phyloP scores from a whole-genome alignment of 2,329 filamentous ascomycete genomes.

The Pyrenophora tritici-repentis region DNA sequence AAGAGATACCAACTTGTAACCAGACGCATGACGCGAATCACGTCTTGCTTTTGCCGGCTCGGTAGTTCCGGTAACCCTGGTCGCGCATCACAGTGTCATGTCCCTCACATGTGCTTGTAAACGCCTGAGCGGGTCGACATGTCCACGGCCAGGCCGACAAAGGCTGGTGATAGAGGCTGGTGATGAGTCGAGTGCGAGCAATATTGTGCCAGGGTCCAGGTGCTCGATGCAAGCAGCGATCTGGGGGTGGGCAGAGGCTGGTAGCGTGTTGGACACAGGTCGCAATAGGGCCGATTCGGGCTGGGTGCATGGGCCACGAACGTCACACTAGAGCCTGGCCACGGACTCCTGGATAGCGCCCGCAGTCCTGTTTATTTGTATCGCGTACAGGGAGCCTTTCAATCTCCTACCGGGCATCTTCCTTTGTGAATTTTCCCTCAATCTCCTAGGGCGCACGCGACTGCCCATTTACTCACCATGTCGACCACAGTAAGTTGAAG shows the following conservation, averaged over 20 bases:
- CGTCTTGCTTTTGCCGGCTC: conserved; percentile 10
- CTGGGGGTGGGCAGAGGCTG: conserved; percentile 11
- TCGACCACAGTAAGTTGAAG: conserved; percentile 25
- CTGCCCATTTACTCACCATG: conserved; percentile 24
- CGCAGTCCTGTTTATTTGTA: conserved; percentile 26
- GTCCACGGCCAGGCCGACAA: conserved; percentile 1
- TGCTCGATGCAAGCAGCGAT: conserved; percentile 4
- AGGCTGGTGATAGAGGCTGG: conserved; percentile 16
- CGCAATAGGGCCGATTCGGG: conserved; percentile 17
- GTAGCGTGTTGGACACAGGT: conserved; percentile 5
- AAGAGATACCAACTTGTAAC: conserved; percentile 4
- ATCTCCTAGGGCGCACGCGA: conserved; percentile 12
- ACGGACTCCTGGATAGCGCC: conserved; percentile 22
- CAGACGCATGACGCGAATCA: conserved; percentile 14
- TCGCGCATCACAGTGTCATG: conserved; percentile 2
- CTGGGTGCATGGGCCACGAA: conserved; percentile 19
- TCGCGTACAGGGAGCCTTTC: conserved; percentile 14
- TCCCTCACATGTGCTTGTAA: conserved; percentile 10
- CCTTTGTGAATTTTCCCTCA: conserved; percentile 4
- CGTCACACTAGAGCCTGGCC: conserved; percentile 21
- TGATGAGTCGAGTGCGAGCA: conserved; percentile 7
- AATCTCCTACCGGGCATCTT: conserved; percentile 8
- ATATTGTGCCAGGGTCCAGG: conserved; percentile 19
- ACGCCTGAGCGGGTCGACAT: conserved; percentile 11
- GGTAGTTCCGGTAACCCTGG: conserved; percentile 6